Base-by-base conservation (phyloP, 2,329 filamentous ascomycete genomes). In the Fusarium sp. region DNA sequence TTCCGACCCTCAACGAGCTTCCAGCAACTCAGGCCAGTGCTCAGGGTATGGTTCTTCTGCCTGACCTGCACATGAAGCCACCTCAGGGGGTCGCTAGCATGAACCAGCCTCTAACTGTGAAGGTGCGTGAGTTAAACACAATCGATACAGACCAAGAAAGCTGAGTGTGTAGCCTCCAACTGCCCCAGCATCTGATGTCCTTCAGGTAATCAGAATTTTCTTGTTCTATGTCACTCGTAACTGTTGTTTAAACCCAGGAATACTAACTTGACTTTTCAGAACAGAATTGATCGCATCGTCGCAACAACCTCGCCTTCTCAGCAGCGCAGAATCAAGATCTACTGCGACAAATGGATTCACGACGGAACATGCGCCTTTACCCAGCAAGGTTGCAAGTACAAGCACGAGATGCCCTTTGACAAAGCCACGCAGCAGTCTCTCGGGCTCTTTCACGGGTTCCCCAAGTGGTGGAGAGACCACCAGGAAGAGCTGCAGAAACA, bases 341-440 rank as follows among this genome's bases (percentile, higher is more conserved):
- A 91, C 78, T 97, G 94, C 80, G 92, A 93, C 61, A 93, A 95
- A 78, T 97, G 94, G 94, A 90, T 97, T 56, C 90, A 92, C 72
- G 90, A 92, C 61, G 94, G 93, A 20, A 88, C 92, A 42, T 97
- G 94, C 77, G 91, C 91, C 65, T 97, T 93, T 77, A 89, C 87
- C 5, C 92, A 97, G 77, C 90, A 94, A 75, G 94, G 94, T 0
- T 97, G 94, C 81, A 89, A 90, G 69, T 97, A 89, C 83, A 95
- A 94, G 81, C 94, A 97, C 77, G 92, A 96, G 77, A 97, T 97
- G 91, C 94, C 94, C 0, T 79, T 82, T 28, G 89, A 94, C 68
- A 83, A 83, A 51, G 81, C 83, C 0, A 92, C 89, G 1, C 87
- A 97, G 71, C 81, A 86, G 42, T 83, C 85, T 8, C 84, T 97